Evolutionary conservation across 1,139 yeast genomes (phyloP).

Genomic region (Spathaspora sp.): DNA sequence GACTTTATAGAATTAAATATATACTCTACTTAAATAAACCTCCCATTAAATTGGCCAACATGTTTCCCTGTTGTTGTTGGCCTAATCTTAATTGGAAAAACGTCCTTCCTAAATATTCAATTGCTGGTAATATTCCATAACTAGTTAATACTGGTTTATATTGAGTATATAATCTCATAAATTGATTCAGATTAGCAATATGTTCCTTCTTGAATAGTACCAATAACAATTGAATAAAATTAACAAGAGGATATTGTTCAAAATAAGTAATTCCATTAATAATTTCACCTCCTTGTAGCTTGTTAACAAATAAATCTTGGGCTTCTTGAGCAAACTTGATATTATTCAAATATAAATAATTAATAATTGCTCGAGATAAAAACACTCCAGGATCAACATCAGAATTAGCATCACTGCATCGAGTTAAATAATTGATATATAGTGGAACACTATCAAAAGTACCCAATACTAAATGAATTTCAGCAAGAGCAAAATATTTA

Average conservation of each 20-base stretch:
- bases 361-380: slow-evolving; percentile 63
- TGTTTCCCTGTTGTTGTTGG: slow-evolving; percentile 58
- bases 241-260: slow-evolving; percentile 43
- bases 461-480: slow-evolving; percentile 67
- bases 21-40: slow-evolving; percentile 53
- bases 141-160: slow-evolving; percentile 32
- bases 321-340: slow-evolving; percentile 56
- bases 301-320: slow-evolving; percentile 36
- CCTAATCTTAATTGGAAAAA: slow-evolving; percentile 45
- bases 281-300: slow-evolving; percentile 12
- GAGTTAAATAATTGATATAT: slow-evolving; percentile 54
- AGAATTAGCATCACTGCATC: slow-evolving; percentile 30
- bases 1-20: slow-evolving; percentile 4
- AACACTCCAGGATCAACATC: slow-evolving; percentile 49
- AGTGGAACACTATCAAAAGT: slow-evolving; percentile 56
- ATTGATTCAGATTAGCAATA: slow-evolving; percentile 43
- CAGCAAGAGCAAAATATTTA: slow-evolving; percentile 43
- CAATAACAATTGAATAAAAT: slow-evolving; percentile 69
- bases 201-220: slow-evolving; percentile 60
- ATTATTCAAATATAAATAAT: slow-evolving; percentile 66
- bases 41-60: slow-evolving; percentile 85
- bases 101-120: slow-evolving; percentile 50
- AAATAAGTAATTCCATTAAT: slow-evolving; percentile 18
- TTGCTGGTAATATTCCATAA: slow-evolving; percentile 36
- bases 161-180: slow-evolving; percentile 51